phyloP scores from a whole-genome alignment of 2,329 filamentous ascomycete species.

The Cucurbitaria berberidis region DNA sequence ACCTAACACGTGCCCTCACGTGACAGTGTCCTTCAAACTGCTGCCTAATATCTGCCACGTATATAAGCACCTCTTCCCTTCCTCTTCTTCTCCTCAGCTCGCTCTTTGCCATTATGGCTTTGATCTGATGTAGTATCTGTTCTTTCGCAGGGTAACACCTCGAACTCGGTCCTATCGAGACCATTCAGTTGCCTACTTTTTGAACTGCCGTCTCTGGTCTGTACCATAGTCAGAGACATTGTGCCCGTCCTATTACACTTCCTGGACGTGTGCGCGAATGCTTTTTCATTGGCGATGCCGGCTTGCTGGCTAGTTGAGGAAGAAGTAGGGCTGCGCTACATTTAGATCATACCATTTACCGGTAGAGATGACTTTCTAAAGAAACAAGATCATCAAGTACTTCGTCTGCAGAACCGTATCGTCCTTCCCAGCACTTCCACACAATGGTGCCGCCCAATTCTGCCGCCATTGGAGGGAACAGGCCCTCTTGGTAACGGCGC shows the following conservation, averaged over 20 bases:
- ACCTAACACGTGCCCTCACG: background rate
- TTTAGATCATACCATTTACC: too few species aligned
- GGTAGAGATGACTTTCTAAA: too few species aligned
- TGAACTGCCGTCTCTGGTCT: slow-evolving; percentile 2
- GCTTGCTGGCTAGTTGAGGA: slow-evolving; percentile 5
- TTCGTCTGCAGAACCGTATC: too few species aligned
- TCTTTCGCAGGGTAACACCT: slow-evolving; percentile 13
- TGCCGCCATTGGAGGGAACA: too few species aligned
- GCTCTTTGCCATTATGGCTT: slow-evolving; percentile 10
- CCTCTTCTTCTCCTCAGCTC: background rate
- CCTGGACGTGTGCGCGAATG: slow-evolving; percentile 9
- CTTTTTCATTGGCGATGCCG: slow-evolving; percentile 9
- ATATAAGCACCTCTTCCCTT: background rate
- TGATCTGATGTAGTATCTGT: slow-evolving; percentile 17
- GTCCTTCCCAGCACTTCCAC: too few species aligned
- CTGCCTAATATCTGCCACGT: background rate
- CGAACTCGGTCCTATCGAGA: slow-evolving; percentile 2
- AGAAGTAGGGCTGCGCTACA: slow-evolving; percentile 1
- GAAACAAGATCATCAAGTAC: too few species aligned
- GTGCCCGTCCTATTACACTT: slow-evolving; percentile 14
- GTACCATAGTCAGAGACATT: background rate
- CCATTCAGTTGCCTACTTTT: slow-evolving; percentile 3
- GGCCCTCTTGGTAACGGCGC: too few species aligned
- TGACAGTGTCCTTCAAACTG: background rate
- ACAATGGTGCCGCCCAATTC: too few species aligned